Evolutionary conservation across 345 rosid genomes (phyloP).

Genomic region (Hevea brasiliensis): DNA sequence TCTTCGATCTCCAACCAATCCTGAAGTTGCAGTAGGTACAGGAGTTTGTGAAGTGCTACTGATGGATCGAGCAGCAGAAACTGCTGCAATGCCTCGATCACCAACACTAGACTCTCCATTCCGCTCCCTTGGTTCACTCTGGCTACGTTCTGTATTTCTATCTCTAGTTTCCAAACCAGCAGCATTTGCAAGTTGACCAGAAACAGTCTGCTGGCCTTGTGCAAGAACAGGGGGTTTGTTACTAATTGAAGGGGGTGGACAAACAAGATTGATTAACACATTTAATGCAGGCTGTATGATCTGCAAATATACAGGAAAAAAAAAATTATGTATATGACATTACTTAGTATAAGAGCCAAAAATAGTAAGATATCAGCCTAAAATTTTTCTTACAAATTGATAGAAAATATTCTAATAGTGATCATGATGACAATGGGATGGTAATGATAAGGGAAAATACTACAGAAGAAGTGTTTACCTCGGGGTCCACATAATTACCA

Average conservation of each 20-base stretch:
- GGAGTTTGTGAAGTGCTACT: constrained; percentile 58
- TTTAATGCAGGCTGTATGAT: constrained; percentile 91
- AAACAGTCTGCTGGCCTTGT: constrained; percentile 53
- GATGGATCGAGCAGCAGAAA: constrained; percentile 36
- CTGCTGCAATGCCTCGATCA: constrained; percentile 45
- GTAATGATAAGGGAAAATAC: no score
- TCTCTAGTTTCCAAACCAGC: constrained; percentile 43
- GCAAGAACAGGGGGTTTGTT: constrained; percentile 60
- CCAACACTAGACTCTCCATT: constrained; percentile 45
- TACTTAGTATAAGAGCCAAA: not conserved
- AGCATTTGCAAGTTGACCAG: constrained; percentile 47
- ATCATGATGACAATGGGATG: no score
- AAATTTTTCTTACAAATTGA: no score
- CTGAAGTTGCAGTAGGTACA: constrained; percentile 60
- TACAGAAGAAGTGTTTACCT: constrained; percentile 47
- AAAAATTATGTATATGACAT: no score
- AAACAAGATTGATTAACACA: constrained; percentile 90
- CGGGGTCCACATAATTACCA: constrained; percentile 84
- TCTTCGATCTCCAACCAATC: constrained; percentile 95
- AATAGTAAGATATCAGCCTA: not conserved
- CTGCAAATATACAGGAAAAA: constrained; percentile 48
- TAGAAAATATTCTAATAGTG: no score
- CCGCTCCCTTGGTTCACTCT: constrained; percentile 54
- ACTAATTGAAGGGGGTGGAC: constrained; percentile 98
- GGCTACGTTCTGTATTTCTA: constrained; percentile 47